A percentile compares a stretch with the other conserved stretches of the same genome.
Evolutionary conservation across 164 flowering plant genomes (phyloP).

Genomic region (Dillenia turbinata): DNA sequence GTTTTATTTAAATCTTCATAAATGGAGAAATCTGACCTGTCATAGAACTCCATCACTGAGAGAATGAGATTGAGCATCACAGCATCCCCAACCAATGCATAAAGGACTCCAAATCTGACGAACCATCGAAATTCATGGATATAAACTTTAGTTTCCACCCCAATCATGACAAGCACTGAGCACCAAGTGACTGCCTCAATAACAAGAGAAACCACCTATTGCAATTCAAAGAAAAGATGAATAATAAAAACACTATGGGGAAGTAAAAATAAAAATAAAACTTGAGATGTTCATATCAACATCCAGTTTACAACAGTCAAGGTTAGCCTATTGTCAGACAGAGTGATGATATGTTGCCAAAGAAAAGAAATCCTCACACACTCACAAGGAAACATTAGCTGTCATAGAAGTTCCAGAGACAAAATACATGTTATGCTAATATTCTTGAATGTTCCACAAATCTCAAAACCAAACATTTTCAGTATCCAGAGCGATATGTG

Average conservation of each 20-base stretch:
- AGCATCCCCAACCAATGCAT: slow-evolving; percentile 74
- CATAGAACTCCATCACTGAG: slow-evolving; percentile 44
- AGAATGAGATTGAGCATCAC: slow-evolving; percentile 74
- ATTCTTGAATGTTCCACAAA: no score
- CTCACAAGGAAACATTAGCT: no score
- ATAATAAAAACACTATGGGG: not conserved
- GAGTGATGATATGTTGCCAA: no score
- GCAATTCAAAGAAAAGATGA: slow-evolving; percentile 12
- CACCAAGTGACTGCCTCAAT: slow-evolving; percentile 84
- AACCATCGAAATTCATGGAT: slow-evolving; percentile 85
- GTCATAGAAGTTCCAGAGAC: no score
- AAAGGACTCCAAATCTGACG: slow-evolving; percentile 77
- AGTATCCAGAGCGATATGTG: no score
- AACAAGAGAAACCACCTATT: slow-evolving; percentile 48
- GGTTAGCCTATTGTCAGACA: no score
- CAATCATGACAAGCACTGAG: slow-evolving; percentile 62
- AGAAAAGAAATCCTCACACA: no score
- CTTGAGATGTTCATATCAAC: no score
- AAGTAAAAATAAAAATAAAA: not conserved
- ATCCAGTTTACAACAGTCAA: no score
- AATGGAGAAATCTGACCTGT: slow-evolving; percentile 39
- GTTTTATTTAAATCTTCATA: no score
- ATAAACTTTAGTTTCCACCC: slow-evolving; percentile 72
- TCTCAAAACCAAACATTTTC: no score
- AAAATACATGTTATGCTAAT: no score